These are phyloP conservation scores for Cadophora sp. DNA, from an alignment of 2,329 filamentous ascomycete species.

Conservation along the genomic window DNA sequence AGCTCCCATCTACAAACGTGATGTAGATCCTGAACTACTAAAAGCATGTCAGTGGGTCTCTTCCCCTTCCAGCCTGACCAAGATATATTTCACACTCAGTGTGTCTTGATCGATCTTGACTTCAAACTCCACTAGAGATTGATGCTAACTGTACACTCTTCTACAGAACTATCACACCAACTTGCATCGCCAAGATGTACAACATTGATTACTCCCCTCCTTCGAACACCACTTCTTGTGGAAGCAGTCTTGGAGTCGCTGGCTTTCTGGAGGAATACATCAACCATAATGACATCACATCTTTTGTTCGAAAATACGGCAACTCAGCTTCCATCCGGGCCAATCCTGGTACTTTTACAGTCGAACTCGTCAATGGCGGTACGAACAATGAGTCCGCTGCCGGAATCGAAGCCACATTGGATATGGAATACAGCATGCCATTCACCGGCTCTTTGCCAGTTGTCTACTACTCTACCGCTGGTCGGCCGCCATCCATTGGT, in stretches of 20 bases:
- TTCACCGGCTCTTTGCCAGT: conserved; percentile 60
- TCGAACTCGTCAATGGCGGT: conserved; percentile 47
- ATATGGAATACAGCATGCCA: conserved; percentile 60
- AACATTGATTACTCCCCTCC: conserved; percentile 42
- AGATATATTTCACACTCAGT: not conserved
- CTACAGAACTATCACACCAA: conserved; percentile 37
- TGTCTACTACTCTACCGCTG: conserved; percentile 61
- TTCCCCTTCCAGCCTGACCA: too few species aligned
- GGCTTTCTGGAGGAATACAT: conserved; percentile 49
- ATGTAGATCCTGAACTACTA: conserved; percentile 35
- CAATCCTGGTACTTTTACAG: conserved; percentile 46
- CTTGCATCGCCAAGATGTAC: conserved; percentile 43
- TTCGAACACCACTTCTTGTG: conserved; percentile 55
- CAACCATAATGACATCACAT: conserved; percentile 48
- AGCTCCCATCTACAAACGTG: conserved; percentile 5
- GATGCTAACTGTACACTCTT: not conserved
- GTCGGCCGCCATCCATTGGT: conserved; percentile 54
- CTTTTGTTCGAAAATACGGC: conserved; percentile 53
- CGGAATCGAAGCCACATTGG: conserved; percentile 57
- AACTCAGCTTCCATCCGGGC: conserved; percentile 50
- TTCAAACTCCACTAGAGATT: not conserved
- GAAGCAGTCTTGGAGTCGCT: conserved; percentile 67
- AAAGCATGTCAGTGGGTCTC: conserved; percentile 7
- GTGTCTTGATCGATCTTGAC: not conserved
- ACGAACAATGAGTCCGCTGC: conserved; percentile 56